phyloP scores from a whole-genome alignment of 2,329 filamentous ascomycete genomes.

The Fusarium falciforme region DNA sequence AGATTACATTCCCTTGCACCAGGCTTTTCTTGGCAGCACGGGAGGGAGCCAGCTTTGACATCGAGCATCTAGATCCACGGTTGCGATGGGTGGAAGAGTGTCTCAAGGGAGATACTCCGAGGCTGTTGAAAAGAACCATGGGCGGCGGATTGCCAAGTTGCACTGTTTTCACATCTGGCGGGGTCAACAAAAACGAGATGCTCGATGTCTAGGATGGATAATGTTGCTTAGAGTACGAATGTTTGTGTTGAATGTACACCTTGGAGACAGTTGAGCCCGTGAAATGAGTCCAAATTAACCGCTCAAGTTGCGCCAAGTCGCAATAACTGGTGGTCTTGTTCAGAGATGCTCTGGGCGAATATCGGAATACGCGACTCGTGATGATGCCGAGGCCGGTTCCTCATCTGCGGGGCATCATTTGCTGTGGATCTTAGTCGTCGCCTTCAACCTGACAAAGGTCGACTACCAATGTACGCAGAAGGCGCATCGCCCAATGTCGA shows the following conservation, averaged over 20 bases:
- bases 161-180: too few species aligned
- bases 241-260: background rate
- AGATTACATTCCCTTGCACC: background rate
- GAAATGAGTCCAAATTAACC: background rate
- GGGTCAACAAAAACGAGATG: background rate
- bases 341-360: background rate
- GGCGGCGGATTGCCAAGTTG: background rate
- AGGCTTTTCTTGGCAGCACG: background rate
- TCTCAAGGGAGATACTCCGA: background rate
- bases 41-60: background rate
- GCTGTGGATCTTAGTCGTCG: background rate
- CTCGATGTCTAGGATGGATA: background rate
- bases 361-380: background rate
- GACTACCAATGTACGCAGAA: conserved; percentile 28
- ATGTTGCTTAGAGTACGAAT: background rate
- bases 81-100: background rate
- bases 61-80: background rate
- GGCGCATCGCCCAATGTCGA: conserved; percentile 23
- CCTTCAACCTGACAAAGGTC: background rate
- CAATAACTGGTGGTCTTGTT: background rate
- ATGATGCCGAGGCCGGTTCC: background rate
- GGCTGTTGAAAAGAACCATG: background rate
- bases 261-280: background rate
- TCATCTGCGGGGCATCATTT: background rate
- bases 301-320: background rate